Evolutionary conservation across 164 flowering plant species (phyloP), one percentile per base, ranked within the genome.

Genomic region (Pachysandra terminalis): DNA sequence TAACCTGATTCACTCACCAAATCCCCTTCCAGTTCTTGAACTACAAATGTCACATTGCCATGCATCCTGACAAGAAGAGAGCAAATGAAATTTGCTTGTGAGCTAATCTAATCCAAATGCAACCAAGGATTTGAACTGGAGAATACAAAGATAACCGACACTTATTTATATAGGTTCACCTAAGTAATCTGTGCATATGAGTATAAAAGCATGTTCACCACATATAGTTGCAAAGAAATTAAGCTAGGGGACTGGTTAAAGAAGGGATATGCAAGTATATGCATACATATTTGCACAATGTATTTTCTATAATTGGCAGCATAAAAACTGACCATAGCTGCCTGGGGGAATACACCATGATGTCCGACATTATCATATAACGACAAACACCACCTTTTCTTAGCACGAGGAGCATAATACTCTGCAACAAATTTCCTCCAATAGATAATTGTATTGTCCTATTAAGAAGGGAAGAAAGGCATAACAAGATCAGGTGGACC

Each of bases 301-400:
- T 26, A 26, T 27, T 58, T 14, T 27, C 26, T 15, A 26, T 58
- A 15, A 61, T 59, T 16, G 35, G 56, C 26, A 60, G 32, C 61
- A 41, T 45, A 63, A 41, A 51, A 48, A 78, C 90, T 69, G 51
- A 92, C 99, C 93, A 85, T 84, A 54, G 98, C 82, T 55, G 97
- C 90, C 79, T 85, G 99, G 27, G 99, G 99, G 61, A 92, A 90
- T 70, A 87, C 98, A 65, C 98, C 98, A 67, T 88, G 92, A 53
- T 88, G 88, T 64, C 96, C 99, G 55, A 90, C 94, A 83, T 92
- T 90, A 48, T 95, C 97, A 78, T 95, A 95, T 26, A 80, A 52
- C 25, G 99, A 92, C 60, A 95, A 71, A 75, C 99, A 95, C 99
- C 98, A 95, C 69, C 99, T 86, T 80, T 89, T 92, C 87, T 89